Evolutionary conservation across 2,329 filamentous ascomycete genomes (phyloP).

Genomic region (Exophiala bonariae): DNA sequence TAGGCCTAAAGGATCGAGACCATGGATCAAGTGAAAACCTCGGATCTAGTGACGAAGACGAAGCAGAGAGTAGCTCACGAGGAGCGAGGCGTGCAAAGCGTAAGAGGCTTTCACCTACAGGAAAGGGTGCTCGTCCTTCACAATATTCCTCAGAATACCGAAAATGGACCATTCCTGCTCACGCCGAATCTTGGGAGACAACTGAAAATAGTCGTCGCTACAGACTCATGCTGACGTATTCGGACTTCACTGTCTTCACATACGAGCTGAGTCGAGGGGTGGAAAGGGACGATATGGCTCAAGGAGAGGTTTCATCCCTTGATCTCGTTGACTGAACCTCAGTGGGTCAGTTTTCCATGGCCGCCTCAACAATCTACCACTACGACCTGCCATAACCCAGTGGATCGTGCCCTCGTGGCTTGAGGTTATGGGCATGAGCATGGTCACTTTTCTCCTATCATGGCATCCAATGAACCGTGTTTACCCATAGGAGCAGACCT

Average conservation of each 20-base stretch:
- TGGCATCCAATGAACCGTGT: no score
- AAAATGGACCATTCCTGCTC: conserved; percentile 19
- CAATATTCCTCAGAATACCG: conserved; percentile 11
- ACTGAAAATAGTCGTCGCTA: conserved; percentile 45
- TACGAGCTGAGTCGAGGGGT: conserved; percentile 54
- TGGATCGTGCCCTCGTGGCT: no score
- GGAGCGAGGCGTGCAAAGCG: conserved; percentile 9
- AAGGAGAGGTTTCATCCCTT: conserved; percentile 13
- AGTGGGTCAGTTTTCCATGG: background rate
- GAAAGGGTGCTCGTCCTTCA: background rate
- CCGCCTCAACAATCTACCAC: no score
- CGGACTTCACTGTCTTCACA: conserved; percentile 57
- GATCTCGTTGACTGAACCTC: conserved; percentile 18
- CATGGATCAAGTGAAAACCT: background rate
- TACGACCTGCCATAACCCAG: no score
- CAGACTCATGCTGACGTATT: conserved; percentile 57
- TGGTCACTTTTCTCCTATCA: no score
- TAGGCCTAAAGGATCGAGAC: conserved; percentile 10
- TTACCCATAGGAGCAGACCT: no score
- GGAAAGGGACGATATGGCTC: conserved; percentile 22
- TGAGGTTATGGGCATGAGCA: no score
- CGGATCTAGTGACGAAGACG: background rate
- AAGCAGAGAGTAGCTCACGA: conserved; percentile 1
- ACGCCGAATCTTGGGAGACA: conserved; percentile 37
- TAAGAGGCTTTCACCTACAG: conserved; percentile 6